Conservation (phyloP, 2,329 filamentous ascomycete species). For the Fusarium pininemorale region DNA sequence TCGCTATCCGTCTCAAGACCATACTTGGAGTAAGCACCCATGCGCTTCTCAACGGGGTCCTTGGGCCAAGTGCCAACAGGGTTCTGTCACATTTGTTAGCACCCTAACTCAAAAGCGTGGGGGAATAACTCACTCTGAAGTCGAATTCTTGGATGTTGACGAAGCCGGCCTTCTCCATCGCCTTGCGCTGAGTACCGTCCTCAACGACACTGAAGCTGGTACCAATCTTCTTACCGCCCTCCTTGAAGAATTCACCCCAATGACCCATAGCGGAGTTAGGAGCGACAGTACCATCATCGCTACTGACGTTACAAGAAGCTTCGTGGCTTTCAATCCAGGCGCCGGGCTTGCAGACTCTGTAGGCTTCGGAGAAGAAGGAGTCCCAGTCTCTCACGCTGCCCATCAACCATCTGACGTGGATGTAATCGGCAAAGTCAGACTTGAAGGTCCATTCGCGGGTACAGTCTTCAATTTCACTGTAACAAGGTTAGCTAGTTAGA, state of each 20-base stretch:
- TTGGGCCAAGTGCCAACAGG: slow-evolving; percentile 32
- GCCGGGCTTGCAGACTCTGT: slow-evolving; percentile 64
- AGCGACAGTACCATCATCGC: slow-evolving; percentile 45
- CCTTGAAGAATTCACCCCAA: slow-evolving; percentile 44
- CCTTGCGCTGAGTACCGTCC: slow-evolving; percentile 29
- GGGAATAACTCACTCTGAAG: slow-evolving; percentile 13
- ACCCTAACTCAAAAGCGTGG: rapidly evolving
- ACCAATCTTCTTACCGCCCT: slow-evolving; percentile 45
- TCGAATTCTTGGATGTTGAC: slow-evolving; percentile 38
- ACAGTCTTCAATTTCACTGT: slow-evolving; percentile 44
- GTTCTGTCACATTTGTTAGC: slow-evolving; percentile 5
- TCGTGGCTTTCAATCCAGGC: slow-evolving; percentile 53
- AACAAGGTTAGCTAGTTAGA: background rate
- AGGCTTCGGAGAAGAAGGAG: slow-evolving; percentile 61
- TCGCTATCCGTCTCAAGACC: slow-evolving; percentile 50
- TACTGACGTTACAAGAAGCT: slow-evolving; percentile 37
- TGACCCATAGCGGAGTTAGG: slow-evolving; percentile 39
- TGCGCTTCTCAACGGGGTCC: slow-evolving; percentile 23
- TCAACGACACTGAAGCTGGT: slow-evolving; percentile 40
- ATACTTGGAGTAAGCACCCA: slow-evolving; percentile 43
- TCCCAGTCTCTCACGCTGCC: slow-evolving; percentile 67
- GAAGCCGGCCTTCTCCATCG: slow-evolving; percentile 35
- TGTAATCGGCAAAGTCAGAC: slow-evolving; percentile 60
- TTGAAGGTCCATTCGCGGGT: slow-evolving; percentile 45
- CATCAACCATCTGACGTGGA: slow-evolving; percentile 66